A percentile compares a stretch with the other conserved stretches of the same genome.
Evolutionary conservation across 306 rosid genomes (phyloP).

Genomic region (Vigna trinervia): DNA sequence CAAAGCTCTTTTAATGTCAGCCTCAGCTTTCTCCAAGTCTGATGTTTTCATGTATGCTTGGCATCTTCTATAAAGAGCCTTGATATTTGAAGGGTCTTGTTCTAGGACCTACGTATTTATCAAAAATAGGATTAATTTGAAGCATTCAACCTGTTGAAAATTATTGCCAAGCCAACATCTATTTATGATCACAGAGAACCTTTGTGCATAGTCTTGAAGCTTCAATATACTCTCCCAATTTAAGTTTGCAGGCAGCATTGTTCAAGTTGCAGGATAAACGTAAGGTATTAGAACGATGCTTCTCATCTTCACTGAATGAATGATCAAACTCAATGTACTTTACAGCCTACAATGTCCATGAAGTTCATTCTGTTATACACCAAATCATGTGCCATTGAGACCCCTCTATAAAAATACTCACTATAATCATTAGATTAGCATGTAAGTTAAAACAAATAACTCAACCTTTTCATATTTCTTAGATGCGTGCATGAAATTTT

Average conservation of each 20-base stretch:
- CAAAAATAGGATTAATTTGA: slow-evolving; percentile 7
- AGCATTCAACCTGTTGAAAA: neutral
- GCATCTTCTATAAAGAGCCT: slow-evolving; percentile 76
- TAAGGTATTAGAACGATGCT: slow-evolving; percentile 49
- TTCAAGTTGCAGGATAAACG: slow-evolving; percentile 62
- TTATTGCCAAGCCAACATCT: neutral
- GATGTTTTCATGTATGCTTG: slow-evolving; percentile 65
- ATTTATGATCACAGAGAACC: slow-evolving; percentile 39
- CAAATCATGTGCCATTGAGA: neutral
- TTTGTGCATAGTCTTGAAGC: slow-evolving; percentile 63
- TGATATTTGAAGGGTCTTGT: slow-evolving; percentile 59
- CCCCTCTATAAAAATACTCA: neutral
- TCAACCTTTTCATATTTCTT: slow-evolving; percentile 64
- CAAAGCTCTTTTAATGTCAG: slow-evolving; percentile 61
- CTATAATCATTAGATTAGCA: neutral
- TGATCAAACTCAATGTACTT: slow-evolving; percentile 64
- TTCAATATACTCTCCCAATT: slow-evolving; percentile 56
- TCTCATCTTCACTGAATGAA: slow-evolving; percentile 61
- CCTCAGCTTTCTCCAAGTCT: slow-evolving; percentile 69
- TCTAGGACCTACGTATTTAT: slow-evolving; percentile 56
- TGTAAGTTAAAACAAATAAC: slow-evolving; percentile 16
- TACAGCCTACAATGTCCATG: slow-evolving; percentile 53
- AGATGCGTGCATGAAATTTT: slow-evolving; percentile 57
- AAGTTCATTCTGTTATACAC: neutral
- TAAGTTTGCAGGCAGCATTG: slow-evolving; percentile 72